These are phyloP conservation scores for Ophiocordyceps unilateralis DNA, from an alignment of 2,329 filamentous ascomycete species.

Conservation along the genomic window DNA sequence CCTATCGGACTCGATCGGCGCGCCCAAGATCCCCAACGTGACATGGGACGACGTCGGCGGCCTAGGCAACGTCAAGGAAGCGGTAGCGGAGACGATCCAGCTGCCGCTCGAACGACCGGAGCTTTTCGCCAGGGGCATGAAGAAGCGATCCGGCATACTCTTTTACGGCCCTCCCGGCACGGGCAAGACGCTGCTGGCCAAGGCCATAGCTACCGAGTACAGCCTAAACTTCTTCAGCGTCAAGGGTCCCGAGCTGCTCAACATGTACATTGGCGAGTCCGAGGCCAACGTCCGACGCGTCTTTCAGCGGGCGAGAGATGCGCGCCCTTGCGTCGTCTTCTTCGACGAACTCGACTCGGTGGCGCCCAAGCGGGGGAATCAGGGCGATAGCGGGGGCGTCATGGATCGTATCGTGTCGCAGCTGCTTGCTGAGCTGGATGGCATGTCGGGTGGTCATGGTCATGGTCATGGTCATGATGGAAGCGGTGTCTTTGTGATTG, in stretches of 20 bases:
- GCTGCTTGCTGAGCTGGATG: slow-evolving; percentile 84
- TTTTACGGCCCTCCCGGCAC: slow-evolving; percentile 88
- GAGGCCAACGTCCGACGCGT: slow-evolving; percentile 83
- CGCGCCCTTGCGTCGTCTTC: slow-evolving; percentile 77
- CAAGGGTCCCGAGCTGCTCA: slow-evolving; percentile 79
- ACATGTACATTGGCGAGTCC: slow-evolving; percentile 93
- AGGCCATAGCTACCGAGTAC: slow-evolving; percentile 86
- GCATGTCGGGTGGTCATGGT: slow-evolving; percentile 82
- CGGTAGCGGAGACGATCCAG: slow-evolving; percentile 93
- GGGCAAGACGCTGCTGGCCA: slow-evolving; percentile 81
- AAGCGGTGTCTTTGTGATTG: slow-evolving; percentile 89
- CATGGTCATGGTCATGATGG: slow-evolving; percentile 31
- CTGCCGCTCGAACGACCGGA: slow-evolving; percentile 81
- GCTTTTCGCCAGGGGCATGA: slow-evolving; percentile 92
- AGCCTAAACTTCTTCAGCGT: slow-evolving; percentile 90
- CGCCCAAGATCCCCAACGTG: slow-evolving; percentile 94
- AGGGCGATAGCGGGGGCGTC: slow-evolving; percentile 90
- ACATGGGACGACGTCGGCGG: slow-evolving; percentile 94
- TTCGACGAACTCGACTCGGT: slow-evolving; percentile 90
- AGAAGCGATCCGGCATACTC: slow-evolving; percentile 85
- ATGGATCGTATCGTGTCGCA: slow-evolving; percentile 98
- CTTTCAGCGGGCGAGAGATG: slow-evolving; percentile 74
- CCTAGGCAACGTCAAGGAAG: slow-evolving; percentile 83
- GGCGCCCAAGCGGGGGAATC: slow-evolving; percentile 89
- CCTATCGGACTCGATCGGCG: slow-evolving; percentile 92